These are phyloP conservation scores for Leishmania gerbilli DNA, from an alignment of 208 protist species.

Conservation along the genomic window DNA sequence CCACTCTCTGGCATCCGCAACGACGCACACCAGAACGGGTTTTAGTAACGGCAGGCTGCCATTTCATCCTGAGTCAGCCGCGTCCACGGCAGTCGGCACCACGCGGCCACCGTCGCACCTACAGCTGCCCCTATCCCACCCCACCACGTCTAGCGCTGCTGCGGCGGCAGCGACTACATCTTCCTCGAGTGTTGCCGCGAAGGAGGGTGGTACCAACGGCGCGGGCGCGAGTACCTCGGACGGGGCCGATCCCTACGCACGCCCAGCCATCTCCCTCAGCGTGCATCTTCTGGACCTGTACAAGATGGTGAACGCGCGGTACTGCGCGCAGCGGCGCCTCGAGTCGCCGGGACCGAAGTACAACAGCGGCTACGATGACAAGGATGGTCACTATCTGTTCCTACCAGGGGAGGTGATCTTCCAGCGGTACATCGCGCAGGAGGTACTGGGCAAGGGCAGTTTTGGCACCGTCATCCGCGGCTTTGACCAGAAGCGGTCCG, in stretches of 20 bases:
- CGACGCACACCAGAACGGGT: background rate
- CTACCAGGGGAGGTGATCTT: conserved; percentile 83
- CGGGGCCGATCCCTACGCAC: conserved; percentile 13
- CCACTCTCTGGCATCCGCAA: background rate
- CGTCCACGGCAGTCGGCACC: background rate
- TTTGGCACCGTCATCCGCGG: conserved; percentile 92
- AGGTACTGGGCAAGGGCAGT: conserved; percentile 89
- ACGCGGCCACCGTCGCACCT: background rate
- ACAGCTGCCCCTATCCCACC: background rate
- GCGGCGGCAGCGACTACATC: background rate
- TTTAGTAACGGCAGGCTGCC: conserved; percentile 2
- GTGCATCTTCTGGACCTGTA: conserved; percentile 61
- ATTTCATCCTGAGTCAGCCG: background rate
- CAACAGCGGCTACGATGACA: conserved; percentile 90
- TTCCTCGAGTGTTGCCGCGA: background rate
- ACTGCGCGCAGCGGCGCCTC: conserved; percentile 64
- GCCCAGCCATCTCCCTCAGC: conserved; percentile 55
- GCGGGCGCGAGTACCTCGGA: background rate
- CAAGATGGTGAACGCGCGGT: conserved; percentile 75
- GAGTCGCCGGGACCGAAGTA: conserved; percentile 72
- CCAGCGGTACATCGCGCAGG: conserved; percentile 83
- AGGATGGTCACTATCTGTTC: conserved; percentile 90
- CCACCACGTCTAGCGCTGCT: background rate
- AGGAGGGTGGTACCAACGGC: background rate
- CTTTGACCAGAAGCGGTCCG: conserved; percentile 81